A percentile compares a stretch with the other conserved stretches of the same genome.
These are phyloP conservation scores for Pythium vanterpoolii DNA, from an alignment of 352 stramenopile species.

Conservation along the genomic window DNA sequence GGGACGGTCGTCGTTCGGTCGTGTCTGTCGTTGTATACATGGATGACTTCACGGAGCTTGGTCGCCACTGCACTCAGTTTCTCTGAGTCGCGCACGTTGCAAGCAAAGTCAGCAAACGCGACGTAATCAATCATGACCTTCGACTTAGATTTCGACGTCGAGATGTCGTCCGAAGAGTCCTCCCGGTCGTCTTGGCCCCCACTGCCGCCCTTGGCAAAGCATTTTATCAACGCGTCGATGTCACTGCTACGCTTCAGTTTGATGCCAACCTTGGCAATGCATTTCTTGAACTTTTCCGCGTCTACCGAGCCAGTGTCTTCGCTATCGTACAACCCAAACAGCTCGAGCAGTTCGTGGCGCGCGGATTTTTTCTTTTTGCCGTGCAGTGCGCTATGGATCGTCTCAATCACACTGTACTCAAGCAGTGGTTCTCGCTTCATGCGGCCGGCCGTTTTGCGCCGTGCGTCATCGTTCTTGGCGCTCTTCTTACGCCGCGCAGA, in stretches of 20 bases:
- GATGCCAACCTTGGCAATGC: conserved; percentile 50
- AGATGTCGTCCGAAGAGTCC: conserved; percentile 11
- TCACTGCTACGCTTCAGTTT: conserved; percentile 37
- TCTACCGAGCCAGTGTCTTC: conserved; percentile 33
- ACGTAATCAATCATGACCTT: conserved; percentile 41
- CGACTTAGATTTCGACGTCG: conserved; percentile 6
- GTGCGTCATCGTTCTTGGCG: conserved; percentile 14
- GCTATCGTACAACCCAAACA: conserved; percentile 54
- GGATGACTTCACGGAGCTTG: conserved; percentile 42
- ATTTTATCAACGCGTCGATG: conserved; percentile 33
- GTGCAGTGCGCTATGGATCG: conserved; percentile 47
- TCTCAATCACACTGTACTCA: conserved; percentile 39
- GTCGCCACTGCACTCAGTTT: conserved; percentile 50
- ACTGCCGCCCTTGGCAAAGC: conserved; percentile 22
- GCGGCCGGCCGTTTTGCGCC: conserved; percentile 24
- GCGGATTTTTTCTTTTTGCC: conserved; percentile 39
- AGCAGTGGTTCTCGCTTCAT: conserved; percentile 57
- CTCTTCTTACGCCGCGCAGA: conserved; percentile 18
- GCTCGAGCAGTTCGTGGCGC: conserved; percentile 36
- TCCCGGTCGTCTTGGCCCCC: conserved; percentile 1
- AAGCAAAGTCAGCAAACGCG: conserved; percentile 63
- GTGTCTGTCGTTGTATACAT: conserved; percentile 52
- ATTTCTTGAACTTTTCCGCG: conserved; percentile 51
- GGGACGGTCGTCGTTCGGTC: conserved; percentile 34
- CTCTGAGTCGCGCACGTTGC: conserved; percentile 61